Conservation (phyloP, 495 filamentous ascomycete genomes). For the Aspergillus diversus region DNA sequence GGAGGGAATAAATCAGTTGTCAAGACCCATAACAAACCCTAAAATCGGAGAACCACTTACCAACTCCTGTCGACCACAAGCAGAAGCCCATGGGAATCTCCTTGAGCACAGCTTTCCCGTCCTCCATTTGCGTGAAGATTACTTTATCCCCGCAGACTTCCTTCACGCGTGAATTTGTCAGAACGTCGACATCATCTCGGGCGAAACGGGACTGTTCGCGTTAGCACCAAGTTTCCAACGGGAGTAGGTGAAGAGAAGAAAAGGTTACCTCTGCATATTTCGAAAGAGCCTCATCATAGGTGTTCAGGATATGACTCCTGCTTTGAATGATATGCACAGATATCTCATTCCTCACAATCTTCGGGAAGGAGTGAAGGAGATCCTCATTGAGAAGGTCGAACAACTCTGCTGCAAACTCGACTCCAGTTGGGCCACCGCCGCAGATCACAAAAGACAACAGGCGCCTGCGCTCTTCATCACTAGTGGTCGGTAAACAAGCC, state of each 20-base stretch:
- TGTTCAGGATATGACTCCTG: conserved; percentile 93
- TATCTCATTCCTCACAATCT: conserved; percentile 90
- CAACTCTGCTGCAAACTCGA: conserved; percentile 96
- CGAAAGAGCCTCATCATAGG: conserved; percentile 94
- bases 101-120: conserved; percentile 77
- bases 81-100: conserved; percentile 97
- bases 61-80: conserved; percentile 95
- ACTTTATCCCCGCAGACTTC: conserved; percentile 84
- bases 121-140: conserved; percentile 80
- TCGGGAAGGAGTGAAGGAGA: conserved; percentile 78
- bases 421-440: conserved; percentile 95
- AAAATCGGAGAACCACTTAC: conserved; percentile 34
- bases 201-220: conserved; percentile 64
- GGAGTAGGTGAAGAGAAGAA: not conserved
- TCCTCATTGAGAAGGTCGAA: conserved; percentile 98
- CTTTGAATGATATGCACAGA: conserved; percentile 97
- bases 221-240: conserved; percentile 13
- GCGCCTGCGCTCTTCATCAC: conserved; percentile 83
- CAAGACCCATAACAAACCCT: not conserved
- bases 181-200: conserved; percentile 85
- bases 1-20: conserved; percentile 3
- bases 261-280: conserved; percentile 77
- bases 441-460: conserved; percentile 92
- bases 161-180: conserved; percentile 90
- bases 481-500: conserved; percentile 90